Evolutionary conservation across 164 flowering plant genomes (phyloP).

Genomic region (Vitis rotundifolia): DNA sequence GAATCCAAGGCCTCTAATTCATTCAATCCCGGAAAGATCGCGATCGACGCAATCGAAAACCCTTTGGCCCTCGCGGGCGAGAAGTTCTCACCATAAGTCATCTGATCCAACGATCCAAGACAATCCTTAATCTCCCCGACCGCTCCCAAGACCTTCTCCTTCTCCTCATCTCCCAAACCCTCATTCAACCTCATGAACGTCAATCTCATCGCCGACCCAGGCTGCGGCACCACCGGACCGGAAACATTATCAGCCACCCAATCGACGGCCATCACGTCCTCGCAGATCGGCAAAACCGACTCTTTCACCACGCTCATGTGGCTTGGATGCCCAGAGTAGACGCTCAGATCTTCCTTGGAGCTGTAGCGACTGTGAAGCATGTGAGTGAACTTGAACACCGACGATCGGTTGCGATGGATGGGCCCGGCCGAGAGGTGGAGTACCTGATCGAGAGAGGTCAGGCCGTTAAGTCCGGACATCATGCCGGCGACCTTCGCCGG

Average conservation of each 20-base stretch:
- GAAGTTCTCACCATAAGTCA: conserved; percentile 68
- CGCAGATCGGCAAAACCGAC: conserved; percentile 57
- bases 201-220: conserved; percentile 50
- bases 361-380: conserved; percentile 63
- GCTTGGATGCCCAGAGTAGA: conserved; percentile 49
- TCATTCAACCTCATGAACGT: conserved; percentile 60
- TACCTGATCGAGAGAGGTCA: conserved; percentile 47
- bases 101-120: conserved; percentile 30
- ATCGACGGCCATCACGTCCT: conserved; percentile 73
- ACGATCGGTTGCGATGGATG: conserved; percentile 35
- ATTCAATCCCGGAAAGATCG: conserved; percentile 36
- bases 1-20: conserved; percentile 47
- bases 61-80: conserved; percentile 78
- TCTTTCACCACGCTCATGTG: conserved; percentile 52
- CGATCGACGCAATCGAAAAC: conserved; percentile 53
- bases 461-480: conserved; percentile 44
- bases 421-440: conserved; percentile 62
- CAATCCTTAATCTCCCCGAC: conserved; percentile 41
- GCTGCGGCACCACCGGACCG: conserved; percentile 11
- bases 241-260: conserved; percentile 45
- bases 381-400: conserved; percentile 52
- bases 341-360: conserved; percentile 46
- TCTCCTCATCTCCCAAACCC: conserved; percentile 33
- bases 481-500: conserved; percentile 42
- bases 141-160: conserved; percentile 34